Percentiles rank a stretch among this genome's conserved stretches.
These are phyloP conservation scores for Aspergillus sp. DNA, from an alignment of 2,329 filamentous ascomycete species.

Conservation along the genomic window DNA sequence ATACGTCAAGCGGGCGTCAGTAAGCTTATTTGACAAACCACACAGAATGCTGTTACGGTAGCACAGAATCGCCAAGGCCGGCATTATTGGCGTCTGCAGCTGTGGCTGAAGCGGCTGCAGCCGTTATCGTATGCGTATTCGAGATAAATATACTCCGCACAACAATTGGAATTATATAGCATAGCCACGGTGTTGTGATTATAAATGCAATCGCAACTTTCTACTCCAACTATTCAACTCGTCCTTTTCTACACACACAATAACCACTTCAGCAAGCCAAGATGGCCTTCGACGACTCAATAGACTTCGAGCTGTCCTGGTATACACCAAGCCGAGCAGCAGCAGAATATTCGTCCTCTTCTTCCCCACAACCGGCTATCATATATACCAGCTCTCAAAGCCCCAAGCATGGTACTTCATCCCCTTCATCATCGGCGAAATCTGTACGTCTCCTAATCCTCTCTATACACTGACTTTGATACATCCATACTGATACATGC, in stretches of 20 bases:
- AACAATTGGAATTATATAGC: too few species aligned
- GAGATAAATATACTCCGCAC: too few species aligned
- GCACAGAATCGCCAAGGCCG: background rate
- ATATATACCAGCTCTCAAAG: conserved; percentile 16
- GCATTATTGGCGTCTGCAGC: background rate
- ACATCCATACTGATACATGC: background rate
- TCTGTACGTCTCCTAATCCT: too few species aligned
- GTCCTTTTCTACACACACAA: too few species aligned
- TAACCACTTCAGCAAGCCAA: too few species aligned
- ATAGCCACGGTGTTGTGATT: too few species aligned
- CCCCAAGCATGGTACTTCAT: conserved; percentile 22
- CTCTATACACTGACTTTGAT: too few species aligned
- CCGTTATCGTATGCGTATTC: too few species aligned
- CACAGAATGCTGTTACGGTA: background rate
- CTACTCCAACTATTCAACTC: too few species aligned
- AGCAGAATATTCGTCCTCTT: background rate
- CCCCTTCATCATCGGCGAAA: background rate
- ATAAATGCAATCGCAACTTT: too few species aligned
- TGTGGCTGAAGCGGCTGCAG: background rate
- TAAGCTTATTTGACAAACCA: background rate
- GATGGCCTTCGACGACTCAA: background rate
- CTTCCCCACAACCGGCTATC: conserved; percentile 8
- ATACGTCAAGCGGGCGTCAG: too few species aligned
- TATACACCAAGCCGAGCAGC: background rate
- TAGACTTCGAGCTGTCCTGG: background rate